Evolutionary conservation across 225 moss, liverwort and hornwort genomes (phyloP).

Genomic region (Climacium dendroides): DNA sequence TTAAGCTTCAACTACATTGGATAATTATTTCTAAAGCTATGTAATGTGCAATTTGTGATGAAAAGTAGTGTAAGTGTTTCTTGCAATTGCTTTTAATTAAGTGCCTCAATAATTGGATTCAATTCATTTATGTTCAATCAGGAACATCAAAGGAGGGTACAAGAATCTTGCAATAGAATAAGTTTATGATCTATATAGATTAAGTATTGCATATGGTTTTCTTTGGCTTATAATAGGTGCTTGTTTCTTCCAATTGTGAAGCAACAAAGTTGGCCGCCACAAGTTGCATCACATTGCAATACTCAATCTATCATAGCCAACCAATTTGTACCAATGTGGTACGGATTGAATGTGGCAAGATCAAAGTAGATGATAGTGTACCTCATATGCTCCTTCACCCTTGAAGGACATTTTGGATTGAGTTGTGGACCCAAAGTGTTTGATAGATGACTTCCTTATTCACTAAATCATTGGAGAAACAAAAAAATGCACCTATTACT

Average conservation of each 20-base stretch:
- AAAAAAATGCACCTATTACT: too few relatives aligned
- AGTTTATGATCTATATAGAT: not conserved
- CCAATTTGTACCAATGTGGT: not conserved
- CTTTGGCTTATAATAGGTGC: not conserved
- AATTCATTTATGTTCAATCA: not conserved
- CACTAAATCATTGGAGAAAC: too few relatives aligned
- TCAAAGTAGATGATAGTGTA: not conserved
- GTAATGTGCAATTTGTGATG: not conserved
- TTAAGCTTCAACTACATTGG: not conserved
- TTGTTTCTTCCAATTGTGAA: not conserved
- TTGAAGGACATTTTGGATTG: too few relatives aligned
- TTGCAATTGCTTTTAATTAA: not conserved
- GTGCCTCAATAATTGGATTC: not conserved
- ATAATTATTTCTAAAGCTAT: not conserved
- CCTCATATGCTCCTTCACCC: not conserved
- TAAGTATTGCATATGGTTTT: not conserved
- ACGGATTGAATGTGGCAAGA: not conserved
- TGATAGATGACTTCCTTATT: too few relatives aligned
- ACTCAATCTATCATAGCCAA: not conserved
- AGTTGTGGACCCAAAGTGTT: too few relatives aligned
- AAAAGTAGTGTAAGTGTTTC: not conserved
- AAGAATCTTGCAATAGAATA: not conserved
- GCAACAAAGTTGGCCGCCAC: not conserved
- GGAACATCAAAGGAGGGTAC: too few relatives aligned
- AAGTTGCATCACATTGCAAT: not conserved